phyloP scores from a whole-genome alignment of 257 asterid species.

The Solanum chaucha region DNA sequence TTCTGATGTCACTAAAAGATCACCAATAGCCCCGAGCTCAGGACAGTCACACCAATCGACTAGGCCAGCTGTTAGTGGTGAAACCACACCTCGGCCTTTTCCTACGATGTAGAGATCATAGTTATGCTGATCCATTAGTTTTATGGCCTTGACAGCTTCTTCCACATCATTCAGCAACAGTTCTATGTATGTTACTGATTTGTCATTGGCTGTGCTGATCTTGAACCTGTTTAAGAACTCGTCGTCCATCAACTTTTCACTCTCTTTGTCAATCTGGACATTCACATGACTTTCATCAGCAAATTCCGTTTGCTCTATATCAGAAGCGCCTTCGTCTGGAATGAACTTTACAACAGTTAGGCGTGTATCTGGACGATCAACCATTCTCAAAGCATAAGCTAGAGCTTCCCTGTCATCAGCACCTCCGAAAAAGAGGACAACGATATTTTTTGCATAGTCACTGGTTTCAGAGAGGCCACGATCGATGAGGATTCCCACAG shows the following conservation, averaged over 20 bases:
- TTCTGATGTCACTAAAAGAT: conserved; percentile 73
- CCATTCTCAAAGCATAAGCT: conserved; percentile 73
- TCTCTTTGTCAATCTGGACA: conserved; percentile 29
- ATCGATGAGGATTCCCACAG: conserved; percentile 69
- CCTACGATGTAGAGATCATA: conserved; percentile 78
- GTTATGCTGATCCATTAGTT: conserved; percentile 47
- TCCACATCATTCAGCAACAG: conserved; percentile 63
- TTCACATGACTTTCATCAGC: conserved; percentile 24
- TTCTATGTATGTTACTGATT: conserved; percentile 32
- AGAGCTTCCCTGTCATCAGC: conserved; percentile 87
- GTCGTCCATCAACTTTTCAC: conserved; percentile 50
- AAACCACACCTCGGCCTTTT: conserved; percentile 51
- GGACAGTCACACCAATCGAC: conserved; percentile 97
- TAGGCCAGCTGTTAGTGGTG: conserved; percentile 64
- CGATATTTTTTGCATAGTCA: conserved; percentile 33
- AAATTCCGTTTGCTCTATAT: conserved; percentile 1
- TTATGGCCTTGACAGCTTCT: conserved; percentile 60
- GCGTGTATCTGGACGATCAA: conserved; percentile 24
- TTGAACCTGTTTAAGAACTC: conserved; percentile 49
- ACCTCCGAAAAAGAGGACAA: conserved; percentile 64
- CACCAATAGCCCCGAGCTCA: conserved; percentile 88
- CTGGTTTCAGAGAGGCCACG: conserved; percentile 34
- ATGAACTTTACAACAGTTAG: conserved; percentile 58
- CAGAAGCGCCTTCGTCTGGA: conserved; percentile 29
- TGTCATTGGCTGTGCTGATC: conserved; percentile 24